A percentile compares a stretch with the other conserved stretches of the same genome.
Conservation (phyloP, 2,329 filamentous ascomycete genomes). For the Diatrype stigma region DNA sequence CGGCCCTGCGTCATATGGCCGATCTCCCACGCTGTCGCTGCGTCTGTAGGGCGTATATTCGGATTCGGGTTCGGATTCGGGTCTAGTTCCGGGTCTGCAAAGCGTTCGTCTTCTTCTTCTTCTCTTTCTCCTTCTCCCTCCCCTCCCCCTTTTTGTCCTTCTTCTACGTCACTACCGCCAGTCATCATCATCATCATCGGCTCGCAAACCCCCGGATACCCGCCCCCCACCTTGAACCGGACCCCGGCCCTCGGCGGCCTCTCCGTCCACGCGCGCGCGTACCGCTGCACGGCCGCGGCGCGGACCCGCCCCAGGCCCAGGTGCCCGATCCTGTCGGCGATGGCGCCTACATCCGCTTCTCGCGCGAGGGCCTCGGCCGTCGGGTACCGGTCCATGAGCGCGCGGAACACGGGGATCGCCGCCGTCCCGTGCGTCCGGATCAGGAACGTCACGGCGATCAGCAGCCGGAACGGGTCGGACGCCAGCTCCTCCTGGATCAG, state of each 20-base stretch:
- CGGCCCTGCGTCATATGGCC: constrained; percentile 77
- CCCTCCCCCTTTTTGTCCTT: too few relatives aligned
- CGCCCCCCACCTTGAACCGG: constrained; percentile 47
- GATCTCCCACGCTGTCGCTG: constrained; percentile 66
- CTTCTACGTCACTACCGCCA: too few relatives aligned
- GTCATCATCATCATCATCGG: too few relatives aligned
- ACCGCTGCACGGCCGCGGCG: constrained; percentile 61
- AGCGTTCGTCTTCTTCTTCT: too few relatives aligned
- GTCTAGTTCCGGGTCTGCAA: too few relatives aligned
- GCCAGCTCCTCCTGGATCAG: constrained; percentile 80
- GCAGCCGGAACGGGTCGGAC: constrained; percentile 70
- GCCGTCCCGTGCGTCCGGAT: constrained; percentile 72
- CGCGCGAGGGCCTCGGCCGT: constrained; percentile 61
- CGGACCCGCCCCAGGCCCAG: constrained; percentile 69
- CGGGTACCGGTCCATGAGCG: constrained; percentile 64
- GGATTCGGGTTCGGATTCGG: too few relatives aligned
- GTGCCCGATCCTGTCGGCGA: constrained; percentile 60
- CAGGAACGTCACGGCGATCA: constrained; percentile 80
- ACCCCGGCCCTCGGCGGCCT: constrained; percentile 56
- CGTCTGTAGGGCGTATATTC: too few relatives aligned
- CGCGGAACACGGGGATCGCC: constrained; percentile 72
- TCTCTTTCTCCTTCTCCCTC: too few relatives aligned
- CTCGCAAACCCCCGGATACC: too few relatives aligned
- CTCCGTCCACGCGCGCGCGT: constrained; percentile 66
- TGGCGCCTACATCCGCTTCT: constrained; percentile 48